Base-by-base conservation (phyloP, 2,329 filamentous ascomycete genomes). In the Calonectria fujianensis region DNA sequence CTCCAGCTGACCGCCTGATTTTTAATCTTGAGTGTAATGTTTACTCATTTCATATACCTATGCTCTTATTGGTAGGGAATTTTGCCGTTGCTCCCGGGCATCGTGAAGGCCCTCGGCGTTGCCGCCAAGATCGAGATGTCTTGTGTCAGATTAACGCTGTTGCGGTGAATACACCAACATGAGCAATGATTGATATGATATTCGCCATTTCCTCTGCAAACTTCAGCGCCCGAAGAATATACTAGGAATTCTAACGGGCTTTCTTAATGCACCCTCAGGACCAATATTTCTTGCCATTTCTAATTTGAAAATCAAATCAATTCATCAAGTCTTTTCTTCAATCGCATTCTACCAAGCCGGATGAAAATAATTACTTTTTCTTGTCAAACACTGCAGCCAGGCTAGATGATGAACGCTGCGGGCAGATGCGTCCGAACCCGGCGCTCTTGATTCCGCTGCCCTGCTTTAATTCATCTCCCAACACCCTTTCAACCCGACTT, bases 131-230 rank as follows among this genome's bases (percentile, higher is more conserved):
- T 48, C 45, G 9, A 1, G 45, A 10, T 48, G 45, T 48, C 45
- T 48, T 24, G 45, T 48, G 20, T 48, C 45, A 48, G 45, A 48
- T 24, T 24, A 48, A 48, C 57, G 32, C 37, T 39, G 57, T 61
- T 61, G 57, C 57, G 57, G 57, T 61, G 57, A 61, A 61, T 48
- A 61, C 57, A 16, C 35, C 57, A 61, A 11, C 32, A 37, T 24
- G n/a, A 48, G 24, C 45, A 13, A 48, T 48, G 18, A 9, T 9
- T 13, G 45, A 24, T 24, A 48, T 48, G 20, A 48, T 48, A 24
- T 24, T 48, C 9, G 45, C 45, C 45, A 24, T 24, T 24, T 48
- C n/a, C n/a, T 24, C 45, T 48, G n/a, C n/a, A 18, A 48, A 48
- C 45, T 48, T 48, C 1, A 4, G 13, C 20, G 13, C n/a, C 10